phyloP scores from a whole-genome alignment of 108 stramenopile genomes.

The Stephanodiscus minutulus region DNA sequence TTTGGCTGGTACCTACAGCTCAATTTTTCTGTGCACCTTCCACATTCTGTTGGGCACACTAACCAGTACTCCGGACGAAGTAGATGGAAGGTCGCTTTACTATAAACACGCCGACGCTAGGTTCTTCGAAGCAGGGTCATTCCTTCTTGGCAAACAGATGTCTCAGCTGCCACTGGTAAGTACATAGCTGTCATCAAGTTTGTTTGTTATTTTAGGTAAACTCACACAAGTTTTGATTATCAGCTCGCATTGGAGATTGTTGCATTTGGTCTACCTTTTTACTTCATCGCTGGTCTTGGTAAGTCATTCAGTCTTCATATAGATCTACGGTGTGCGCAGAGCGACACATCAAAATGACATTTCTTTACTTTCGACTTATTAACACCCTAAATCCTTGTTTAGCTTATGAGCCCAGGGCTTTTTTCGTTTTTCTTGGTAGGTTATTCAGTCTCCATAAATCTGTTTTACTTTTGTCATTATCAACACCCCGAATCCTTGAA shows the following conservation, averaged over 20 bases:
- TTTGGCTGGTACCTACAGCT: conserved; percentile 35
- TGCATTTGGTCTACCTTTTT: conserved; percentile 70
- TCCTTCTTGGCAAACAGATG: conserved; percentile 61
- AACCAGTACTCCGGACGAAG: conserved; percentile 70
- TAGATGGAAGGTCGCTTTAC: conserved; percentile 73
- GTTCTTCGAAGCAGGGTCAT: conserved; percentile 76
- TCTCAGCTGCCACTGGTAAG: conserved; percentile 58
- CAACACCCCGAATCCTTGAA: no score
- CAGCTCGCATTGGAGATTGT: conserved; percentile 56
- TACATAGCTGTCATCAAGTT: neutral
- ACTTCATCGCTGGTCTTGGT: conserved; percentile 68
- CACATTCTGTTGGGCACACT: conserved; percentile 81
- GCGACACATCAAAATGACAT: no score
- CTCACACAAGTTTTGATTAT: neutral
- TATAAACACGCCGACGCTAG: conserved; percentile 88
- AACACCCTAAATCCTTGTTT: no score
- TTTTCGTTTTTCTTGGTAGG: conserved; percentile 23
- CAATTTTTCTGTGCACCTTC: conserved; percentile 60
- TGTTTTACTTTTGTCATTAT: no score
- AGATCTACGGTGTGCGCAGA: no score
- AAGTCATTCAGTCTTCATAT: no score
- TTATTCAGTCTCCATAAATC: no score
- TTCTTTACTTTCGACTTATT: no score
- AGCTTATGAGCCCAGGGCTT: conserved; percentile 29
- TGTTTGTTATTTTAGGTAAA: neutral